A percentile compares a stretch with the other conserved stretches of the same genome.
phyloP scores from a whole-genome alignment of 306 rosid species.

The Urtica urens region DNA sequence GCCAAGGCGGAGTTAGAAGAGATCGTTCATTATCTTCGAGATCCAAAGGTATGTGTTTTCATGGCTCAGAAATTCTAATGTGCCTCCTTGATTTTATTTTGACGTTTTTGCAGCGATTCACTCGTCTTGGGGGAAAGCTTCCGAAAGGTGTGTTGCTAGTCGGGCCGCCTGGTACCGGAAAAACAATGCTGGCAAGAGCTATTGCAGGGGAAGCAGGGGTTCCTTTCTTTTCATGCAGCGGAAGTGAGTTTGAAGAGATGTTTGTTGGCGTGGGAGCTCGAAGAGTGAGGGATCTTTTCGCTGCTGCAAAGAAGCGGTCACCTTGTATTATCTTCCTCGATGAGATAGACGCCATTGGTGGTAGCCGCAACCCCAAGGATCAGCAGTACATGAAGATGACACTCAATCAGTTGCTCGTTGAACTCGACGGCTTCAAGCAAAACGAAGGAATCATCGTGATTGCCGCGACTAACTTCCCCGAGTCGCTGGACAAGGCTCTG shows the following conservation, averaged over 20 bases:
- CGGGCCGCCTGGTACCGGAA: constrained; percentile 96
- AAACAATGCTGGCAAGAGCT: constrained; percentile 94
- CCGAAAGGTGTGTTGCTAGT: constrained; percentile 94
- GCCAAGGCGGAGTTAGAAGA: constrained; percentile 90
- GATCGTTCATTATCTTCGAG: constrained; percentile 81
- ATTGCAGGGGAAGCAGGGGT: constrained; percentile 98
- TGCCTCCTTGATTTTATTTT: constrained; percentile 13
- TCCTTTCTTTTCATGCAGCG: constrained; percentile 88
- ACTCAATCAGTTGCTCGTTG: constrained; percentile 85
- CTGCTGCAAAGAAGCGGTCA: constrained; percentile 82
- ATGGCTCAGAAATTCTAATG: neutral
- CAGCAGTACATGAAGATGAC: constrained; percentile 79
- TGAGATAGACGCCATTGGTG: constrained; percentile 94
- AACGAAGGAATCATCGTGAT: constrained; percentile 92
- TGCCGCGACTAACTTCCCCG: constrained; percentile 87
- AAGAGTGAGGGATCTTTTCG: constrained; percentile 79
- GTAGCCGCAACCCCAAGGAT: constrained; percentile 67
- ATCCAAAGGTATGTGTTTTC: constrained; percentile 52
- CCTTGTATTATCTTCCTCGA: constrained; percentile 92
- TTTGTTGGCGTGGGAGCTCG: constrained; percentile 97
- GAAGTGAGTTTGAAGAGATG: constrained; percentile 96
- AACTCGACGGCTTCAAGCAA: constrained; percentile 92
- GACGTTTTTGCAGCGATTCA: constrained; percentile 65
- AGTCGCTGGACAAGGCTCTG: constrained; percentile 84
- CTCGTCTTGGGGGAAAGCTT: constrained; percentile 93